Evolutionary conservation across 495 filamentous ascomycete species (phyloP).

Genomic region (Clohesyomyces aquaticus): DNA sequence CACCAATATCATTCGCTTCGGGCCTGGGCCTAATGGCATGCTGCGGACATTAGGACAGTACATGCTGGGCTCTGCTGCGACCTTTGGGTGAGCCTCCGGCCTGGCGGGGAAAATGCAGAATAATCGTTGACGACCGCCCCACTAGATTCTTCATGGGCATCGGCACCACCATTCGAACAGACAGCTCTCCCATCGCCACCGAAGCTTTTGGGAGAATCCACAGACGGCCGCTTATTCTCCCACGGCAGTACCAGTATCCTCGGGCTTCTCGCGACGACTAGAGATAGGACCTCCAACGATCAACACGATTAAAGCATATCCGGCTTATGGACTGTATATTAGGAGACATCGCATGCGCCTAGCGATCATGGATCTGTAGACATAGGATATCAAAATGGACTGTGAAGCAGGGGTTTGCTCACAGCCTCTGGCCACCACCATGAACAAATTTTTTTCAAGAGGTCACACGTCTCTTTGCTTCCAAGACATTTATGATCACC

Average conservation of each 20-base stretch:
- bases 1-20: constrained; percentile 92
- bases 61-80: constrained; percentile 95
- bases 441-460: no score
- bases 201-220: constrained; percentile 66
- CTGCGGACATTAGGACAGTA: constrained; percentile 93
- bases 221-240: constrained; percentile 65
- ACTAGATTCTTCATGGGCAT: constrained; percentile 99
- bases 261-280: constrained; percentile 22
- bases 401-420: background rate
- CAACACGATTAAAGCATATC: background rate
- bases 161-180: constrained; percentile 90
- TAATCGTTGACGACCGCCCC: constrained; percentile 28
- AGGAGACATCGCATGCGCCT: background rate
- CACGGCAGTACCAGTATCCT: constrained; percentile 52
- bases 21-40: constrained; percentile 88
- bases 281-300: background rate
- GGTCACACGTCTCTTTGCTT: no score
- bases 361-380: background rate
- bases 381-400: background rate
- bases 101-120: constrained; percentile 1
- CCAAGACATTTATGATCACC: no score
- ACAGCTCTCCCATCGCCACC: constrained; percentile 65
- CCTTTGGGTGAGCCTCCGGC: constrained; percentile 77
- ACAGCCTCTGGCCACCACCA: no score
- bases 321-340: background rate